Base-by-base conservation (phyloP, 768 basidiomycete genomes). In the Collybia nuda region DNA sequence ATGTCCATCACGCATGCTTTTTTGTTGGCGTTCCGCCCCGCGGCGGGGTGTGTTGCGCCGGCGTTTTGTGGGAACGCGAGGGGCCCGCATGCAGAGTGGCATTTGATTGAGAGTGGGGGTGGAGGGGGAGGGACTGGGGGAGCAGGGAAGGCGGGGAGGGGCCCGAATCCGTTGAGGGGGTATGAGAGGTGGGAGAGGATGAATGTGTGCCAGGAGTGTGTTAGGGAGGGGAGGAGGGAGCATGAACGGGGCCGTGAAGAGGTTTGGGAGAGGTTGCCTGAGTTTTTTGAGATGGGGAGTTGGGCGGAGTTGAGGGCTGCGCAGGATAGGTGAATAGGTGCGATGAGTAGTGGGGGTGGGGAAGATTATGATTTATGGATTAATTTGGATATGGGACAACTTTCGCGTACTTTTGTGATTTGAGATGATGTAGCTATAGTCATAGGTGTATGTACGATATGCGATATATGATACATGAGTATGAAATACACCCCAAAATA, bases 31-130 rank as follows among this genome's bases (percentile, higher is more conserved):
- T 75, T 75, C 49, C 66, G 62, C 14, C 64, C 67, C 0, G 56
- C 69, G 1, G 64, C 67, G 1, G 47, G 35, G 8, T 77, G 74
- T 44, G 41, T 51, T 15, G 59, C 61, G 12, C 52, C 65, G 19
- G n/a, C 46, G 5, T 51, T 67, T 26, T 76, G 74, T 41, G 62
- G 62, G 1, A 53, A 65, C 24, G 65, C 72, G 8, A 56, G 69
- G 9, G 68, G 74, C 0, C 74, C 74, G 5, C 68, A 71, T 55
- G 66, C 70, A 4, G 73, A 77, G 55, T 77, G 76, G 76, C 71
- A 71, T 44, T 54, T 69, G n/a, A 44, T 75, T 8, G 71, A 72
- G 52, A 63, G 68, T 40, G 63, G 61, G 28, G 3, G 32, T 11
- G 32, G 24, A 7, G 24, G 24, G 24, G 7, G 24, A n/a, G n/a